These are phyloP conservation scores for Erysimum cheiri DNA, from an alignment of 441 rosid genomes.

Conservation along the genomic window DNA sequence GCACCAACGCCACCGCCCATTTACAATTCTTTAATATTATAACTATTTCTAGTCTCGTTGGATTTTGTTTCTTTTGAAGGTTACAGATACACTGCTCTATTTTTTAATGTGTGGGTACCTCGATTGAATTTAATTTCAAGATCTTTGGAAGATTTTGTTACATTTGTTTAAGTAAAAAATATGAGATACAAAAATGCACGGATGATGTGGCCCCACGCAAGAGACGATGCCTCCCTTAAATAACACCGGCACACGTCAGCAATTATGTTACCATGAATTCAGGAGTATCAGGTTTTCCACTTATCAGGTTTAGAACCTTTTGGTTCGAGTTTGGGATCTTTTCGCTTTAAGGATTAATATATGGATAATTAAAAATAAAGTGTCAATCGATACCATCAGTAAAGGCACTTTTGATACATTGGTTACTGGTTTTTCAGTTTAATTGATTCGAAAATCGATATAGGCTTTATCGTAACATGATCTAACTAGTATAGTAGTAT, in stretches of 20 bases:
- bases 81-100: slow-evolving; percentile 4
- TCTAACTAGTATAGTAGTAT: too few species aligned
- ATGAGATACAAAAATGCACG: slow-evolving; percentile 16
- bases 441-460: too few species aligned
- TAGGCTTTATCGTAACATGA: too few species aligned
- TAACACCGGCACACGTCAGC: slow-evolving; percentile 41
- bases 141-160: slow-evolving; percentile 41
- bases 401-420: background rate
- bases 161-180: slow-evolving; percentile 6
- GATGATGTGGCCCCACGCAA: slow-evolving; percentile 29
- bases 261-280: slow-evolving; percentile 37
- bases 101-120: slow-evolving; percentile 24
- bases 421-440: background rate
- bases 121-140: slow-evolving; percentile 36
- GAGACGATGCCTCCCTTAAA: slow-evolving; percentile 38
- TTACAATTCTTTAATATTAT: slow-evolving; percentile 23
- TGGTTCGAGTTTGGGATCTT: slow-evolving; percentile 10
- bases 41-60: slow-evolving; percentile 4
- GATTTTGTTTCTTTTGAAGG: slow-evolving; percentile 33
- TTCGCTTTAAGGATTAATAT: background rate
- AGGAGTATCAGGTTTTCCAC: slow-evolving; percentile 15
- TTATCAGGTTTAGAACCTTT: slow-evolving; percentile 15
- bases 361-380: background rate
- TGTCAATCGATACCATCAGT: background rate
- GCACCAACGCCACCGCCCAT: slow-evolving; percentile 47